Base-by-base conservation (phyloP, 768 basidiomycete species). In the Mycena indigotica region DNA sequence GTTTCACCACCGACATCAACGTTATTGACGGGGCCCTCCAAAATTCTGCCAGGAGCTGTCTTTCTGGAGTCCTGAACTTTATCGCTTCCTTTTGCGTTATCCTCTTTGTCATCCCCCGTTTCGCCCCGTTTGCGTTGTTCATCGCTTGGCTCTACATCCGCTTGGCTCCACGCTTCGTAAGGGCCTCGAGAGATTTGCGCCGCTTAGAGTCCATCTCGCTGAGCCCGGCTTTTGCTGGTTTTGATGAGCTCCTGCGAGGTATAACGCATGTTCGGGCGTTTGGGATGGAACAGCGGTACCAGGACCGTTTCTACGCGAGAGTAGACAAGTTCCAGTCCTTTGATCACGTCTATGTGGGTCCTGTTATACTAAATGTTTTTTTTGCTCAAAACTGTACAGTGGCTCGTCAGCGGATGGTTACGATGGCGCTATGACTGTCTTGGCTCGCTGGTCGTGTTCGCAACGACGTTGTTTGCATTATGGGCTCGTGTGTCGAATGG, bases 1-100 rank as follows among this genome's bases (percentile, higher is more conserved):
- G 93, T 17, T 89, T 93, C 66, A 88, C 87, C 15, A 80, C 83
- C 5, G 89, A 93, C 63, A 86, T 93, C 65, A 85, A 85, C 51
- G 86, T 85, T 4, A 84, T 92, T 40, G 91, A 93, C 66, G 78
- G 81, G 5, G 77, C 81, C 0, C 74, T 90, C 1, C 81, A 85
- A 62, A 72, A 71, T 51, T 86, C 86, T 5, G 82, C 80, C 4
- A 72, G 84, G 32, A 71, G 70, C 6, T 86, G 84, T 48, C 67
- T 88, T 15, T 76, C 78, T 4, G 86, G 86, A 4, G 69, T 82
- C 6, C 70, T 89, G 57, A 83, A 81, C 53, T 90, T 89, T 65
- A 12, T 84, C 21, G 80, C 81, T 16, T 87, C 88, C 1, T 86
- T 89, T 63, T 68, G 73, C 10, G 84, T 88, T 48, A 85, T 91